Evolutionary conservation across 73 alveolate species (phyloP).

Genomic region (Symbiodinium pilosum): DNA sequence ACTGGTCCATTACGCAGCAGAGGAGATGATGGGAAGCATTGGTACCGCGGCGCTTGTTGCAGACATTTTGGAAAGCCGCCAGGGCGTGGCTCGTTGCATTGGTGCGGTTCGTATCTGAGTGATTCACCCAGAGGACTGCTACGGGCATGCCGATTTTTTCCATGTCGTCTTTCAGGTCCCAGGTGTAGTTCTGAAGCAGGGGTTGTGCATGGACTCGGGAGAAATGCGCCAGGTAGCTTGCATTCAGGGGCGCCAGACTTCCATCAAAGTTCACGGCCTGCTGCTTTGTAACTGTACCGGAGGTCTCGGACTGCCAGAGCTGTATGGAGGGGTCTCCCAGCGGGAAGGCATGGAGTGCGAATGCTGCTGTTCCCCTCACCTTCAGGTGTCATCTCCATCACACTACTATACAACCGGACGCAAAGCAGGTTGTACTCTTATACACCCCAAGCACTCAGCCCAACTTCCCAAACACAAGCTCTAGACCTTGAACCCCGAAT

Average conservation of each 20-base stretch:
- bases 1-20: constrained; percentile 77
- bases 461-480: too few species aligned
- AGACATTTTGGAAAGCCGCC: constrained; percentile 25
- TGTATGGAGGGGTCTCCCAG: not conserved
- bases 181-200: constrained; percentile 85
- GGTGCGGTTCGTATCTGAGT: constrained; percentile 1
- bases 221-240: constrained; percentile 46
- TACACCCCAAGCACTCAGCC: too few species aligned
- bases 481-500: too few species aligned
- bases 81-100: not conserved
- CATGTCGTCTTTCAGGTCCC: constrained; percentile 51
- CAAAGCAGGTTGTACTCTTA: too few species aligned
- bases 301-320: constrained; percentile 11
- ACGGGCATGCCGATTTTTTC: constrained; percentile 70
- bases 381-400: not conserved
- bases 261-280: not conserved
- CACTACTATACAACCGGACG: too few species aligned
- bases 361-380: constrained; percentile 39
- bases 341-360: not conserved
- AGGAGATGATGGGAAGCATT: constrained; percentile 31
- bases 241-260: not conserved
- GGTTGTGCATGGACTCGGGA: constrained; percentile 88
- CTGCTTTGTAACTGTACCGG: not conserved
- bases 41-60: constrained; percentile 88
- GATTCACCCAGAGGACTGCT: constrained; percentile 83